Evolutionary conservation across 1,284 basidiomycete species (phyloP), one percentile per base, ranked within the genome.

Genomic region (Fomitopsis pinicola): DNA sequence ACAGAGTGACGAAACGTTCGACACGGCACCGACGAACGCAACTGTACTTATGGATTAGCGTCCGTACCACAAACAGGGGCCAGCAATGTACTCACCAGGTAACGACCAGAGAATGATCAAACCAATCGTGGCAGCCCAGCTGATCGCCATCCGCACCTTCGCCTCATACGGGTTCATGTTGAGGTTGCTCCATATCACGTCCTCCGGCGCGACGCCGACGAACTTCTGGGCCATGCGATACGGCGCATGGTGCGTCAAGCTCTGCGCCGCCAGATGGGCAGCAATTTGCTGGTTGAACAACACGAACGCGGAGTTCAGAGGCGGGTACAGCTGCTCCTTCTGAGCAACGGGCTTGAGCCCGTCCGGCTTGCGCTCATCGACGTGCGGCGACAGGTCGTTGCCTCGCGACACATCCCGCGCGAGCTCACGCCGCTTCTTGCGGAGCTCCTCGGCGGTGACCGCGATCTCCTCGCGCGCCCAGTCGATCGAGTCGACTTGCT

Each of bases 261-360:
- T 80, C 72, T 92, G 86, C 19, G 82, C 82, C 1, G 92, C 93
- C 72, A 96, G 80, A 73, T 97, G 94, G n/a, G 94, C 94, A 1
- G 92, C 92, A 66, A 97, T 91, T 77, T 98, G 97, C 67, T 87
- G 84, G 75, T 96, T 88, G 83, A 98, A 99, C 35, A 94, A 89
- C 63, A 99, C 83, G 75, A 99, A 99, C 3, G 92, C 94, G 30
- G 91, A 92, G 71, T 87, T 94, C 65, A 91, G 72, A 1, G 90
- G 88, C 3, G 87, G 87, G 65, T 91, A 92, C 30, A 80, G 80
- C 59, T 82, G 75, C 54, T 65, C 52, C 3, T 64, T n/a, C 26
- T 55, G 55, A 42, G 46, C 22, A 26, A 62, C 61, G 3, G 65
- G 59, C 61, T 71, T 69, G 30, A 73, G 57, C 48, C 57, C n/a